Evolutionary conservation across 2,329 filamentous ascomycete genomes (phyloP).

Genomic region (Fusarium anguioides): DNA sequence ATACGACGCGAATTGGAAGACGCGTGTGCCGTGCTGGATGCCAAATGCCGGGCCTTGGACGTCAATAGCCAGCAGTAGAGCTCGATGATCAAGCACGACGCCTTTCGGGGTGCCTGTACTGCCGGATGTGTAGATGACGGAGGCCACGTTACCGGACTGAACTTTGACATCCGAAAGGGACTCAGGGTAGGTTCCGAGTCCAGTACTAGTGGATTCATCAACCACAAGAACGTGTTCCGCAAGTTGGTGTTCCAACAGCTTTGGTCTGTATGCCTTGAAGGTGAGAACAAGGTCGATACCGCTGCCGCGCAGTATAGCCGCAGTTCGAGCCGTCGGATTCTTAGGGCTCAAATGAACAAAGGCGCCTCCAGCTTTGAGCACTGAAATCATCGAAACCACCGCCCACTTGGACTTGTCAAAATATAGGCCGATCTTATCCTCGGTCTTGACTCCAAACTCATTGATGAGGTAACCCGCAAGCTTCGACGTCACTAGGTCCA

Average conservation of each 20-base stretch:
- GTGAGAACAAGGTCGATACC: conserved; percentile 8
- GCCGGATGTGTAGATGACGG: conserved; percentile 11
- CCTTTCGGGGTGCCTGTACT: conserved; percentile 3
- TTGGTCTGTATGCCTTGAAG: not conserved
- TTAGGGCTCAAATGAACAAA: conserved; percentile 9
- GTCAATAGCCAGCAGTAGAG: conserved; percentile 4
- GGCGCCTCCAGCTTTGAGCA: conserved; percentile 11
- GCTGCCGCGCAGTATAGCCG: conserved; percentile 5
- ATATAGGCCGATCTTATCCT: conserved; percentile 11
- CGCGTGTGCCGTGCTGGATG: conserved; percentile 8
- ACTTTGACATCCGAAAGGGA: conserved; percentile 3
- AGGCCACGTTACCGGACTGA: conserved; percentile 10
- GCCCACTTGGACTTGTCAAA: conserved; percentile 11
- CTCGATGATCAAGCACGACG: conserved; percentile 11
- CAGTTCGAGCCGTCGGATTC: conserved; percentile 6
- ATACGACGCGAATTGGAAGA: conserved; percentile 11
- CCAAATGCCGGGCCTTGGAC: conserved; percentile 9
- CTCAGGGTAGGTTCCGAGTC: conserved; percentile 1
- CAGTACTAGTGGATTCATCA: conserved; percentile 8
- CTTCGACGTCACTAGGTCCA: conserved; percentile 13
- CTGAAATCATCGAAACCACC: conserved; percentile 7
- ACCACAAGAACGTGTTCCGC: conserved; percentile 4
- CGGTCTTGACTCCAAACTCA: conserved; percentile 8
- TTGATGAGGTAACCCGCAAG: conserved; percentile 5
- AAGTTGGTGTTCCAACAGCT: conserved; percentile 8